phyloP scores from a whole-genome alignment of 768 basidiomycete genomes.

The Podaxis mareebaensis region DNA sequence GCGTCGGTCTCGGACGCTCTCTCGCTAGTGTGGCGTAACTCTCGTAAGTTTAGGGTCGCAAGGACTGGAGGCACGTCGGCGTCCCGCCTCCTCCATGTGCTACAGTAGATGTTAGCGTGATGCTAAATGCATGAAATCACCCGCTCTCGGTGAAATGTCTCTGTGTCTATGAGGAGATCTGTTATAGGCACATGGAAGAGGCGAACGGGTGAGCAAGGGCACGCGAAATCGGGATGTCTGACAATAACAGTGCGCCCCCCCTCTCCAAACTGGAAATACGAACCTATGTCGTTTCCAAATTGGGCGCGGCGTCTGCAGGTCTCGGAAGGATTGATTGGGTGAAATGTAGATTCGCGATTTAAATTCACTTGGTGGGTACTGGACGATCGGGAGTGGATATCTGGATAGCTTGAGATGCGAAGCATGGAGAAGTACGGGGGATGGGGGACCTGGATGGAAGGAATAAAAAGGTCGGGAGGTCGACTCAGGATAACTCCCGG shows the following conservation, averaged over 20 bases:
- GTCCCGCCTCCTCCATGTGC: no score
- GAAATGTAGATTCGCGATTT: slow-evolving; percentile 3
- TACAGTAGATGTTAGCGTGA: no score
- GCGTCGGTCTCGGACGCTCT: no score
- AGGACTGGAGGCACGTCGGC: no score
- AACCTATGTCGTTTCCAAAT: neutral
- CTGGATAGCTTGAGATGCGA: neutral
- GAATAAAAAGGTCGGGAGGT: neutral
- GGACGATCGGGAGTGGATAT: neutral
- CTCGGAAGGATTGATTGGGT: neutral
- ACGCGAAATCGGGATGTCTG: neutral
- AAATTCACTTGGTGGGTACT: neutral
- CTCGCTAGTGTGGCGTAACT: no score
- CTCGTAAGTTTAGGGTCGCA: no score
- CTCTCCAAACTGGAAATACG: neutral
- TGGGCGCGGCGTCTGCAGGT: neutral
- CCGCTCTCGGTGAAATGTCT: no score
- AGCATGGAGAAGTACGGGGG: neutral
- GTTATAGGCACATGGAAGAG: neutral
- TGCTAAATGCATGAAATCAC: no score
- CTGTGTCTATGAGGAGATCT: neutral
- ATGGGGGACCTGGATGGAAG: neutral
- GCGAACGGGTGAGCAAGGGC: neutral
- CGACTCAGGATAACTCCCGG: neutral
- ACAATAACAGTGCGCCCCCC: no score